A percentile compares a stretch with the other conserved stretches of the same genome.
phyloP scores from a whole-genome alignment of 805 yeast genomes.

The Yarrowia sp. region DNA sequence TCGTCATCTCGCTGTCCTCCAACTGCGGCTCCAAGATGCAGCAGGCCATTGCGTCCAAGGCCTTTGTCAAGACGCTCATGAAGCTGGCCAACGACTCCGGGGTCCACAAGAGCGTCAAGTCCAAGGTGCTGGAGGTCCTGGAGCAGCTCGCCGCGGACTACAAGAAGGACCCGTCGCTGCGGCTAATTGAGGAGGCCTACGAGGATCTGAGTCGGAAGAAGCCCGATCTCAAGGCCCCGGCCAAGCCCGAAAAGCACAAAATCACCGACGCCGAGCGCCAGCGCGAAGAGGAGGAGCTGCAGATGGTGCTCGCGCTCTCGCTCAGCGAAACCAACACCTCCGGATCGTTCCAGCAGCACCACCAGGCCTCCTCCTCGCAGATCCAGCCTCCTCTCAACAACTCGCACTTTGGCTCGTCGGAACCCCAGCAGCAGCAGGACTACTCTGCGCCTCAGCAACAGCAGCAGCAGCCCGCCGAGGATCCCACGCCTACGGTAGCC shows the following conservation, averaged over 20 bases:
- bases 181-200: constrained; percentile 63
- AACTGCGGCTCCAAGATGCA: constrained; percentile 73
- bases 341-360: constrained; percentile 1
- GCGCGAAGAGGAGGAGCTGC: constrained; percentile 77
- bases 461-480: constrained; percentile 17
- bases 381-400: not conserved
- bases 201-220: constrained; percentile 46
- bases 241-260: constrained; percentile 56
- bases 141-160: constrained; percentile 65
- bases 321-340: constrained; percentile 50
- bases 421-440: not conserved
- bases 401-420: not conserved
- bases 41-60: constrained; percentile 57
- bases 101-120: constrained; percentile 67
- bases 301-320: constrained; percentile 71
- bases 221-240: constrained; percentile 48
- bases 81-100: constrained; percentile 52
- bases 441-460: not conserved
- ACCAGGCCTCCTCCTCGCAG: not conserved
- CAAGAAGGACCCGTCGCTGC: constrained; percentile 70
- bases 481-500: constrained; percentile 35
- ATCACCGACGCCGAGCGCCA: constrained; percentile 47
- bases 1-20: constrained; percentile 62
- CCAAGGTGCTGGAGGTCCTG: constrained; percentile 62
- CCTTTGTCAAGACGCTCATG: constrained; percentile 50